A percentile compares a stretch with the other conserved stretches of the same genome.
phyloP scores from a whole-genome alignment of 176 grass and related monocot species.

The Triticum urartu region DNA sequence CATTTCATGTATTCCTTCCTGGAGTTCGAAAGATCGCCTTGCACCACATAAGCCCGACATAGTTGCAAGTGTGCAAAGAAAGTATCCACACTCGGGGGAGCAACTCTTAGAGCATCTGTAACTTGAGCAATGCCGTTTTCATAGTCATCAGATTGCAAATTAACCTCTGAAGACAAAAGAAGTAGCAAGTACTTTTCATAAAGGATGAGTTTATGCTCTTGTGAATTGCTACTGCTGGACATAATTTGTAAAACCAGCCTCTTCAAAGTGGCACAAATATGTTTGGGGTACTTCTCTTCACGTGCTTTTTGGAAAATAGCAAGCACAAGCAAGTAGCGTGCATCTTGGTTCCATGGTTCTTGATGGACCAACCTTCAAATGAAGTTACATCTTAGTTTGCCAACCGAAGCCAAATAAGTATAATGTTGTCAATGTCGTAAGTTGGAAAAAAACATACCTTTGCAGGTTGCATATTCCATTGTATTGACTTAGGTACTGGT shows the following conservation, averaged over 20 bases:
- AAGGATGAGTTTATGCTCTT: conserved; percentile 38
- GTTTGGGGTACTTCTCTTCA: conserved; percentile 78
- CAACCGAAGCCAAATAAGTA: conserved; percentile 5
- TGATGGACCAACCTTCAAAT: conserved; percentile 71
- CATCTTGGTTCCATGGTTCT: conserved; percentile 85
- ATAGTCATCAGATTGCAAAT: conserved; percentile 65
- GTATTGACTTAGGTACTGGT: conserved; percentile 44
- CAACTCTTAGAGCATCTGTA: conserved; percentile 51
- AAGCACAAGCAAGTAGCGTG: conserved; percentile 77
- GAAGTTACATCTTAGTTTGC: conserved; percentile 13
- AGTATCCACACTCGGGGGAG: conserved; percentile 35
- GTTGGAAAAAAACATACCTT: conserved; percentile 56
- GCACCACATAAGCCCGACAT: conserved; percentile 61
- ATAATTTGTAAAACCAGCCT: conserved; percentile 60
- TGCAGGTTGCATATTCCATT: conserved; percentile 52
- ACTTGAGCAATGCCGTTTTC: conserved; percentile 46
- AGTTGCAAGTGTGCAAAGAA: conserved; percentile 87
- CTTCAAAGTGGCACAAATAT: conserved; percentile 58
- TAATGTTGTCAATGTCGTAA: neutral
- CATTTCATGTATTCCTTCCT: conserved; percentile 73
- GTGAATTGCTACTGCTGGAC: conserved; percentile 37
- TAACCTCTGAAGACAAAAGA: conserved; percentile 79
- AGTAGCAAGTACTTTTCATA: conserved; percentile 58
- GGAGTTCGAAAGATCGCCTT: conserved; percentile 58
- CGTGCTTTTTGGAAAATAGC: conserved; percentile 73